phyloP scores from a whole-genome alignment of 768 basidiomycete species.

The Podaxis pistillaris region DNA sequence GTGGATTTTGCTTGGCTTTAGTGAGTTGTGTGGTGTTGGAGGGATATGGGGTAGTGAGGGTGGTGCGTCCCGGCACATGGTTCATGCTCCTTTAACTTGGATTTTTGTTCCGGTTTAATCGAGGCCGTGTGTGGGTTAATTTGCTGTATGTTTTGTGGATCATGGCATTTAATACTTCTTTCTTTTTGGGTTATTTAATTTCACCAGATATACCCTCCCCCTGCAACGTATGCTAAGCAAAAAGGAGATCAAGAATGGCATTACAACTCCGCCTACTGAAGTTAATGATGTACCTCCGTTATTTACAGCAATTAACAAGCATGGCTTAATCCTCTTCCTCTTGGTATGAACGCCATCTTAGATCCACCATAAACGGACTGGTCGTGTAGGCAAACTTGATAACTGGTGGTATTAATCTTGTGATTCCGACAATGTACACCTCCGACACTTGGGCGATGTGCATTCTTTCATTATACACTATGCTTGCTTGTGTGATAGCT shows the following conservation, averaged over 20 bases:
- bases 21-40: conserved; percentile 37
- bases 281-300: conserved; percentile 34
- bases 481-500: conserved; percentile 55
- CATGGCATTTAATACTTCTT: conserved; percentile 29
- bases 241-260: conserved; percentile 15
- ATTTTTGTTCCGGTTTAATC: neutral
- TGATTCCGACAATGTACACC: conserved; percentile 78
- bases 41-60: conserved; percentile 25
- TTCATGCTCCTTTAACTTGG: conserved; percentile 20
- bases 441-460: conserved; percentile 53
- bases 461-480: conserved; percentile 61
- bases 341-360: neutral
- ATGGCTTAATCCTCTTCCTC: neutral
- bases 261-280: neutral
- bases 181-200: conserved; percentile 76
- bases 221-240: conserved; percentile 34
- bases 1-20: conserved; percentile 61
- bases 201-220: conserved; percentile 65
- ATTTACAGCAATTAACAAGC: conserved; percentile 49
- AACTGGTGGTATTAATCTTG: conserved; percentile 83
- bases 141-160: conserved; percentile 88
- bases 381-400: conserved; percentile 17
- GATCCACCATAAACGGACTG: neutral
- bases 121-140: conserved; percentile 68
- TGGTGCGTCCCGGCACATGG: conserved; percentile 48